Evolutionary conservation across 768 basidiomycete genomes (phyloP), one percentile per base, ranked within the genome.

Genomic region (Lentinula sp.): DNA sequence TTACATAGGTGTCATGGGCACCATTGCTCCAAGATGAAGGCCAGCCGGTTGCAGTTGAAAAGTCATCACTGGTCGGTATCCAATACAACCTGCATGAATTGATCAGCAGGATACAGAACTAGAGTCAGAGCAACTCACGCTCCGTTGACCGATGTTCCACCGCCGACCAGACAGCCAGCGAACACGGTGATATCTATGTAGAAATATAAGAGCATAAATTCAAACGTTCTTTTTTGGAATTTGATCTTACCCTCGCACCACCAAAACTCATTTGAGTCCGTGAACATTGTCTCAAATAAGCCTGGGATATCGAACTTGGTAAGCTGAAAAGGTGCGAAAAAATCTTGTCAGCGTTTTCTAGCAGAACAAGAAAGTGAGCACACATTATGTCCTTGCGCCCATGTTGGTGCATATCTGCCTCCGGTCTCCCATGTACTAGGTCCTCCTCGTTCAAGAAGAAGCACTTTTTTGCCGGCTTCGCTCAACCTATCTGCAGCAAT

Each of bases 271-370:
- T 84, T 78, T 43, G 73, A 67, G 59, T 85, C 83, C 15, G 78
- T 75, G 72, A 87, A 87, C 82, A 86, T 81, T 45, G 82, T 80
- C 71, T 87, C 65, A 66, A 86, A 87, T 46, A 85, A 66, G 65
- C 86, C 85, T 20, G 85, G 85, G 59, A 85, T 73, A 64, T 87
- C 86, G 68, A 86, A 86, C 65, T 85, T 85, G 5, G 86, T 87
- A 58, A 84, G 70, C 84, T 86, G 65, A 6, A 59, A 45, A n/a
- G 42, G 39, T 4, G 5, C 6, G 1, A 23, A 51, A 32, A 6
- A 54, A 60, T 60, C 61, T 41, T 20, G 6, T 42, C 6, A 13
- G 32, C 7, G 42, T 15, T 23, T 28, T 45, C 9, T 1, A 36
- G 16, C 20, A 58, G 18, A 48, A 46, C 28, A 35, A 18, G 32